Conservation (phyloP, 2,329 filamentous ascomycete genomes). For the Aspergillus caelatus region DNA sequence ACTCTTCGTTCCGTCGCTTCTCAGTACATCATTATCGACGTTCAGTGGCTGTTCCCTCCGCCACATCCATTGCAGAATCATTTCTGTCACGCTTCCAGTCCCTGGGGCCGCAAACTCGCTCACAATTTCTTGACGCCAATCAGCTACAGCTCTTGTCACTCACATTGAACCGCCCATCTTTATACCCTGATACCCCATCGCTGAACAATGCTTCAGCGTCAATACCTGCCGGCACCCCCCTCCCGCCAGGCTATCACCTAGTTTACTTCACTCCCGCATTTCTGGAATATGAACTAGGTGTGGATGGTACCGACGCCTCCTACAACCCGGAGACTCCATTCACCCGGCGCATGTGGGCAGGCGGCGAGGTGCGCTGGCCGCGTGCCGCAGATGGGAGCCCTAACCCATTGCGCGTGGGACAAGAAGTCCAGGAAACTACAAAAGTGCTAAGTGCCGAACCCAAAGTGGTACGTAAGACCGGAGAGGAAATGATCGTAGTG, state of each 20-base stretch:
- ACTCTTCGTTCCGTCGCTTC: constrained; percentile 15
- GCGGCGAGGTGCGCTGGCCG: constrained; percentile 61
- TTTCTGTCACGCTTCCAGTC: constrained; percentile 49
- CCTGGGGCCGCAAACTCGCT: constrained; percentile 45
- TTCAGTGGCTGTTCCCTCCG: constrained; percentile 25
- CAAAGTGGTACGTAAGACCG: constrained; percentile 58
- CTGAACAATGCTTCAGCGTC: constrained; percentile 44
- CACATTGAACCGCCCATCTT: constrained; percentile 55
- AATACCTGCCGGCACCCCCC: constrained; percentile 45
- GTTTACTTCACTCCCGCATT: constrained; percentile 65
- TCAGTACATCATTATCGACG: constrained; percentile 14
- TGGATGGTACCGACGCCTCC: constrained; percentile 62
- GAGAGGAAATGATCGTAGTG: constrained; percentile 66
- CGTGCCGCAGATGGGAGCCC: constrained; percentile 29
- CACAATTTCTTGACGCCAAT: constrained; percentile 62
- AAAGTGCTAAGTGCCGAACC: constrained; percentile 56
- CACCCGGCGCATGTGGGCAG: constrained; percentile 69
- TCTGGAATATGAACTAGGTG: constrained; percentile 57
- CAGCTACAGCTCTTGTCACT: constrained; percentile 65
- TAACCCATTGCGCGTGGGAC: constrained; percentile 56
- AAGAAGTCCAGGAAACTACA: constrained; percentile 60
- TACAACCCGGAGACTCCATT: constrained; percentile 65
- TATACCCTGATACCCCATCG: constrained; percentile 45
- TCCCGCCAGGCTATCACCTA: constrained; percentile 65
- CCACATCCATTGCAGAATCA: constrained; percentile 38